A percentile compares a stretch with the other conserved stretches of the same genome.
Conservation (phyloP, 768 basidiomycete genomes). For the Podaxis sp. region DNA sequence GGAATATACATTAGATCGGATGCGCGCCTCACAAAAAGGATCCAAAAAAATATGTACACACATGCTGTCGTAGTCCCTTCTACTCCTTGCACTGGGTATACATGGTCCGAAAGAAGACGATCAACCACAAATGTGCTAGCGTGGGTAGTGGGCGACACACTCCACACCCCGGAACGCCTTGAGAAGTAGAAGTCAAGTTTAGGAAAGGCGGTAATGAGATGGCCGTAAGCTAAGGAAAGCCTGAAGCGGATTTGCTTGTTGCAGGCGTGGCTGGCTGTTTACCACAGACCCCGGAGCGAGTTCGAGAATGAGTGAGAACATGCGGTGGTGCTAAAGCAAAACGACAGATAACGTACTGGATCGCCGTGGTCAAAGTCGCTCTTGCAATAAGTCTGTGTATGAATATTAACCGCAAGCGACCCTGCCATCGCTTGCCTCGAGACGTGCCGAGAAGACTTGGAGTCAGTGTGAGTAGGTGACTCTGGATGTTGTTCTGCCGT, state of each 20-base stretch:
- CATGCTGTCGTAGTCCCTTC: not conserved
- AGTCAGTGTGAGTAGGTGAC: constrained; percentile 15
- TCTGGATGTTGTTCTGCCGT: constrained; percentile 26
- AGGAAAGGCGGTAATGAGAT: not conserved
- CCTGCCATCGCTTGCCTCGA: constrained; percentile 14
- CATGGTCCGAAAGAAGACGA: constrained; percentile 6
- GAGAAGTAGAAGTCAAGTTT: constrained; percentile 1
- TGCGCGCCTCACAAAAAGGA: not conserved
- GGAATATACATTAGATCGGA: not conserved
- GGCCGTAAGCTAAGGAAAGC: constrained; percentile 3
- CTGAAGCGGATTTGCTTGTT: not conserved
- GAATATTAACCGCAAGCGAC: constrained; percentile 29
- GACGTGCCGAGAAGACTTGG: constrained; percentile 16
- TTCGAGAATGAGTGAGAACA: not conserved
- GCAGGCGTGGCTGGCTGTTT: not conserved
- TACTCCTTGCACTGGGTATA: not conserved
- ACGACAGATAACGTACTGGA: constrained; percentile 18
- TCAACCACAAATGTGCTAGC: not conserved
- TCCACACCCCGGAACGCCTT: constrained; percentile 11
- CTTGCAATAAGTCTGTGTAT: constrained; percentile 33
- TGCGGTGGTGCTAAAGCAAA: not conserved
- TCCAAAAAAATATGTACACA: not conserved
- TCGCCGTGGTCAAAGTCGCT: constrained; percentile 30
- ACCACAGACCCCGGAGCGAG: not conserved
- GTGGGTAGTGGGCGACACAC: not conserved